Evolutionary conservation across 2,329 filamentous ascomycete genomes (phyloP), one percentile per base, ranked within the genome.

Genomic region (Pseudopyricularia cyperi): DNA sequence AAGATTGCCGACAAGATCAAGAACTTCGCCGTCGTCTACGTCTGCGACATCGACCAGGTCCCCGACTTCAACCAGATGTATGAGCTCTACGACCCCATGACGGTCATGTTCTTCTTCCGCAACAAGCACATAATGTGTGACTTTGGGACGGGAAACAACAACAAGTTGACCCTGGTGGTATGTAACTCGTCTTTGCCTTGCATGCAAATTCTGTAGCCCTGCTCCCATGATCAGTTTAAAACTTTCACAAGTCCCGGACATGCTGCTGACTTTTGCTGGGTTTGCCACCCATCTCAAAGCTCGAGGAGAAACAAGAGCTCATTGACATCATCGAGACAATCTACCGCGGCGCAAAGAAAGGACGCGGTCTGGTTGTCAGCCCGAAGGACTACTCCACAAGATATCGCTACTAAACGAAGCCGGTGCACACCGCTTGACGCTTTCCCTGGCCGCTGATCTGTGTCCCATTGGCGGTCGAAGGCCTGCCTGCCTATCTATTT

Each of bases 91-190:
- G 66, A 98, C 65, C 83, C 89, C 3, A 83, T 97, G 68, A 96
- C 56, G n/a, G 52, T 56, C 52, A 51, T 62, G 57, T 60, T 75
- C 74, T 95, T 95, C 76, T 95, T 90, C 74, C 82, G 91, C 56
- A 98, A 98, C 67, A 98, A 98, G 68, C 89, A 96, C 70, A 97
- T 97, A 82, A 95, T 94, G 87, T 89, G 87, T 67, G 91, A 97
- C 79, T 89, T 96, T 60, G 91, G 91, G 47, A 98, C 93, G 2
- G 93, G 93, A 58, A 95, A 98, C 71, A 98, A 98, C 69, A 98
- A 98, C 68, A 97, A 97, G 68, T 75, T 96, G 59, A 96, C 50
- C 28, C 26, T 51, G 28, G 50, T 51, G 37, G 50, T 51, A 46
- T 11, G 50, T 46, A 12, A 17, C 11, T n/a, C 1, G 3, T 33